Conservation (phyloP, 768 basidiomycete species). For the Phylloporus sp. region DNA sequence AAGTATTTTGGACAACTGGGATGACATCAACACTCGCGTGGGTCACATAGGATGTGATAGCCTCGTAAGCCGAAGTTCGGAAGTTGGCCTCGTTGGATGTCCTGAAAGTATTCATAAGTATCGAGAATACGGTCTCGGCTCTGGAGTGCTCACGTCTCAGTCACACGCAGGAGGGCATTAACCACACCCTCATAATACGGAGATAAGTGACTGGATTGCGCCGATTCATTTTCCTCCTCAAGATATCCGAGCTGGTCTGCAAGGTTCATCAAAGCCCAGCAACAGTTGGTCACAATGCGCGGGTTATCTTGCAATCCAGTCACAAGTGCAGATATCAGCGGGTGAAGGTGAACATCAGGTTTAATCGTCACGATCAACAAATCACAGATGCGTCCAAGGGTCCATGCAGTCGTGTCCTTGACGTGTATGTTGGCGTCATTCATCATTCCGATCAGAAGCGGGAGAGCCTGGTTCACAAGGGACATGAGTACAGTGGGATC, state of each 20-base stretch:
- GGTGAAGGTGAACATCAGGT: slow-evolving; percentile 82
- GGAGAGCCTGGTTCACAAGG: slow-evolving; percentile 90
- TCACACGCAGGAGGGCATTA: slow-evolving; percentile 76
- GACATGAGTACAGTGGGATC: slow-evolving; percentile 84
- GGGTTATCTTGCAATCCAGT: slow-evolving; percentile 75
- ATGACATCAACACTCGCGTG: slow-evolving; percentile 80
- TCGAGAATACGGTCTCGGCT: neutral
- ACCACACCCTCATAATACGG: slow-evolving; percentile 89
- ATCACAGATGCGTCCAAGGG: slow-evolving; percentile 92
- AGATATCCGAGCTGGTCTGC: slow-evolving; percentile 82
- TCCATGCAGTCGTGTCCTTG: slow-evolving; percentile 98
- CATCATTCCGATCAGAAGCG: slow-evolving; percentile 96
- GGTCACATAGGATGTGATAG: slow-evolving; percentile 82
- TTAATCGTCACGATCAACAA: slow-evolving; percentile 82
- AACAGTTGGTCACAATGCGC: slow-evolving; percentile 88
- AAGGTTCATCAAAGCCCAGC: slow-evolving; percentile 95
- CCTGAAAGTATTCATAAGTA: slow-evolving; percentile 36
- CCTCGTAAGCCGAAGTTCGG: slow-evolving; percentile 94
- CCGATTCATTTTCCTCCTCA: slow-evolving; percentile 55
- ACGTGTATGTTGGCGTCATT: slow-evolving; percentile 78
- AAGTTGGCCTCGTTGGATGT: slow-evolving; percentile 86
- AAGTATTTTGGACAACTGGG: slow-evolving; percentile 75
- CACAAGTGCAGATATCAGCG: slow-evolving; percentile 80
- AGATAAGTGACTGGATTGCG: slow-evolving; percentile 64
- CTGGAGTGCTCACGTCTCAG: slow-evolving; percentile 65